Base-by-base conservation (phyloP, 176 grass and related monocot genomes). In the Phoenix dactylifera region DNA sequence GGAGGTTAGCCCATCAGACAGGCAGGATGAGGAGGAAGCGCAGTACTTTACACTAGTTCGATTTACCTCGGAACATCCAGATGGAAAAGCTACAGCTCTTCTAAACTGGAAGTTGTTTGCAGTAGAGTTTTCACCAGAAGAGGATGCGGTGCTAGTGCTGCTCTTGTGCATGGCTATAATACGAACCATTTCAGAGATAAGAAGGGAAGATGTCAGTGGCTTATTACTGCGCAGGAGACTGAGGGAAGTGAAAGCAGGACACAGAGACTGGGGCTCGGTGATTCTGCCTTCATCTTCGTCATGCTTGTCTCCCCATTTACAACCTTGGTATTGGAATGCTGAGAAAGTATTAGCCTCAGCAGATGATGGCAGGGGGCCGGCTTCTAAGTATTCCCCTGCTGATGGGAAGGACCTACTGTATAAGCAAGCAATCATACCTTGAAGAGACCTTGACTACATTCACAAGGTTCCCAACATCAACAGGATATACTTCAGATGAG, bases 361-460 rank as follows among this genome's bases (percentile, higher is more conserved):
- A 53, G 80, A 35, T 3, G 65, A 57, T 64, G 65, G 28, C 9
- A 22, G 78, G 50, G 66, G 35, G 24, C 60, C 79, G 30, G 63
- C 75, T 4, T 49, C 70, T 0, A 90, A 75, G 26, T 79, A 88
- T 57, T 76, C 81, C 52, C 86, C 91, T 59, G 81, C 87, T 59
- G 92, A 97, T 55, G 92, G 87, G 24, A 97, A 97, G 55, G 84
- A 77, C 56, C 39, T 55, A 48, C 49, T 96, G 55, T 96, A 96
- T 59, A 90, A 81, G 68, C 81, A 90, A 85, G 87, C 87, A 73
- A 80, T 97, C 65, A 63, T 88, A 16, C 71, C 55, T 49, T 76
- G 54, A 76, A 30, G 25, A 44, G 35, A 44, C 7, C 10, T 44
- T 44, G 12, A 44, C 35, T 14, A 44, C 10, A 3, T 44, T 44